Percentiles rank a stretch among this genome's conserved stretches.
Conservation (phyloP, 306 rosid genomes). For the Mimosa bimucronata region DNA sequence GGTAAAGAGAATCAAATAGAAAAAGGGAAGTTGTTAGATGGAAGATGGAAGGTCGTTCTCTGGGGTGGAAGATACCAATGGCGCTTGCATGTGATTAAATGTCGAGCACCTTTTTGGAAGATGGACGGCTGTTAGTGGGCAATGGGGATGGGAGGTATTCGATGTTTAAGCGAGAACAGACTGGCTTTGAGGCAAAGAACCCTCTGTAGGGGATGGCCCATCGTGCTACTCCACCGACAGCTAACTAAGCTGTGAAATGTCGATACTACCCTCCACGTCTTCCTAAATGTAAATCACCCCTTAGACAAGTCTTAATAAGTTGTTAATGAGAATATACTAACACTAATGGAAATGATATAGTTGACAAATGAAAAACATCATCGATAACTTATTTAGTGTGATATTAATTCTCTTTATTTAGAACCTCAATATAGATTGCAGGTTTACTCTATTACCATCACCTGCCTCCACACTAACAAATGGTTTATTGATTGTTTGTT, state of each 20-base stretch:
- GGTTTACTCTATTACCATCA: too few relatives aligned
- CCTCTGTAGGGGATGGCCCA: not conserved
- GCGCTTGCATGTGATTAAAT: conserved; percentile 13
- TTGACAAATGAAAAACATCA: too few relatives aligned
- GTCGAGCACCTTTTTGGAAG: not conserved
- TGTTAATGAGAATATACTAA: too few relatives aligned
- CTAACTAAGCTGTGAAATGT: not conserved
- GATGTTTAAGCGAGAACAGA: conserved; percentile 47
- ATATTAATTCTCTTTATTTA: too few relatives aligned
- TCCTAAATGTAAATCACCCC: not conserved
- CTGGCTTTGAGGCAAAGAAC: conserved; percentile 50
- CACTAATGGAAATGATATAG: too few relatives aligned
- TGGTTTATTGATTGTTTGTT: too few relatives aligned
- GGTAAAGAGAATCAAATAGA: not conserved
- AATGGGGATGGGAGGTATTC: not conserved
- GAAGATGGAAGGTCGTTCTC: conserved; percentile 44
- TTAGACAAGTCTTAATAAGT: too few relatives aligned
- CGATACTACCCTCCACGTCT: conserved; percentile 25
- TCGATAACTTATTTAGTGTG: too few relatives aligned
- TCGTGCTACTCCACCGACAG: conserved; percentile 49
- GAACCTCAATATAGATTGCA: too few relatives aligned
- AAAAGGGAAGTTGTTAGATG: conserved; percentile 12
- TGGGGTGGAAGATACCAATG: not conserved
- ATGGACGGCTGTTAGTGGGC: conserved; percentile 8
- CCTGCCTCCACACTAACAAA: too few relatives aligned